Percentiles rank a stretch among this genome's conserved stretches.
Conservation (phyloP, 2,329 filamentous ascomycete genomes). For the Penicillium sp. region DNA sequence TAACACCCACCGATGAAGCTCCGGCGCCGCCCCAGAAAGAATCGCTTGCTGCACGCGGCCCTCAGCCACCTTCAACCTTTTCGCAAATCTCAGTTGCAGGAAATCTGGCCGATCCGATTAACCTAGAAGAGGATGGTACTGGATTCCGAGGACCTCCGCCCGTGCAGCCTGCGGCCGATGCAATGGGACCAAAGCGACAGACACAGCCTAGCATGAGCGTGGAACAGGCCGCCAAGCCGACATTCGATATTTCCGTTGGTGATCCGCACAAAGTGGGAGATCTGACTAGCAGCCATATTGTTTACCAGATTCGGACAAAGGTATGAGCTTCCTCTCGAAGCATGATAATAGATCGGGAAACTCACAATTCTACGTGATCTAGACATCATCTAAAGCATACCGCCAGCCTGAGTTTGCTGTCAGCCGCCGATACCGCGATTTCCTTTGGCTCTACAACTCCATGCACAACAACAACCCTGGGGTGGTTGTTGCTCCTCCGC, state of each 20-base stretch:
- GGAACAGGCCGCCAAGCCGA: constrained; percentile 90
- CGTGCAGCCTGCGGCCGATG: constrained; percentile 52
- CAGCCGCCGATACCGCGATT: constrained; percentile 90
- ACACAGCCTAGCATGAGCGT: constrained; percentile 79
- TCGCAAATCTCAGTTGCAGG: constrained; percentile 51
- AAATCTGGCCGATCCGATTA: constrained; percentile 63
- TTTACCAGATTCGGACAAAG: constrained; percentile 93
- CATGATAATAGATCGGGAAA: background rate
- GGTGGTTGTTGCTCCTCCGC: constrained; percentile 90
- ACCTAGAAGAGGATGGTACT: constrained; percentile 68
- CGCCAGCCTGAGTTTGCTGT: constrained; percentile 90
- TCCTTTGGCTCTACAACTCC: constrained; percentile 95
- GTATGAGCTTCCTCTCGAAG: constrained; percentile 48
- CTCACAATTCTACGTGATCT: constrained; percentile 1
- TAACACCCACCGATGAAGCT: constrained; percentile 51
- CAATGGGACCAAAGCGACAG: constrained; percentile 50
- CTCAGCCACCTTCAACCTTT: constrained; percentile 39
- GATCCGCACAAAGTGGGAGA: constrained; percentile 98
- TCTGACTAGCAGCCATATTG: constrained; percentile 93
- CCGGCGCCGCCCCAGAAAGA: constrained; percentile 63
- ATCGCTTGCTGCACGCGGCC: constrained; percentile 39
- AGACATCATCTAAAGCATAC: constrained; percentile 96
- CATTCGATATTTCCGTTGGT: constrained; percentile 85
- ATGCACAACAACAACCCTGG: constrained; percentile 93
- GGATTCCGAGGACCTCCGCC: constrained; percentile 64